A percentile compares a stretch with the other conserved stretches of the same genome.
Conservation (phyloP, 2,329 filamentous ascomycete genomes). For the Colletotrichum horii region DNA sequence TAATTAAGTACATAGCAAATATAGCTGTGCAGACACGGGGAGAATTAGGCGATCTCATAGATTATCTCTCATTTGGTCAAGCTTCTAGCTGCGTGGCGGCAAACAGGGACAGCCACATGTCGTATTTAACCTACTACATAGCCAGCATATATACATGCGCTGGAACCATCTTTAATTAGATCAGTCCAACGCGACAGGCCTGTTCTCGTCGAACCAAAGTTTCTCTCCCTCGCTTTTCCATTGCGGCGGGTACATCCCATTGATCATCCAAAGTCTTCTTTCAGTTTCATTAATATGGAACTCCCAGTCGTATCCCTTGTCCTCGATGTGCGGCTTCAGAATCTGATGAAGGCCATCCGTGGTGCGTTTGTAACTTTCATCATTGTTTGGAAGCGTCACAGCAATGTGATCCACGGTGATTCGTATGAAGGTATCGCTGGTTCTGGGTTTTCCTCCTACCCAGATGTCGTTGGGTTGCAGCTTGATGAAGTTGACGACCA, state of each 20-base stretch:
- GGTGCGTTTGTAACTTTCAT: conserved; percentile 6
- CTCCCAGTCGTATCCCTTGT: conserved; percentile 49
- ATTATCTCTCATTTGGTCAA: background rate
- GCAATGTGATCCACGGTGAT: conserved; percentile 32
- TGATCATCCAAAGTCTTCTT: conserved; percentile 47
- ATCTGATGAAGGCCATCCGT: conserved; percentile 29
- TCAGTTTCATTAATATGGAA: conserved; percentile 46
- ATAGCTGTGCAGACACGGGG: background rate
- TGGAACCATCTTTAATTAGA: background rate
- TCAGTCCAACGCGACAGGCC: background rate
- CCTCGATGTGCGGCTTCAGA: conserved; percentile 43
- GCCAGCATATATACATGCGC: too few relatives aligned
- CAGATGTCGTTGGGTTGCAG: conserved; percentile 29
- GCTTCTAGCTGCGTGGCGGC: too few relatives aligned
- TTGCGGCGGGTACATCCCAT: conserved; percentile 42
- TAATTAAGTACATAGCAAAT: background rate
- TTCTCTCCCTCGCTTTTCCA: conserved; percentile 37
- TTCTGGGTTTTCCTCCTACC: conserved; percentile 25
- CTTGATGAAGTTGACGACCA: conserved; percentile 43
- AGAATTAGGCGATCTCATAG: background rate
- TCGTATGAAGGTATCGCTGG: conserved; percentile 33
- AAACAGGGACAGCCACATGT: background rate
- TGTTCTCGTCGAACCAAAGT: conserved; percentile 28
- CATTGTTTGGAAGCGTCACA: conserved; percentile 30
- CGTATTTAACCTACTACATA: too few relatives aligned